Conservation (phyloP, 2,329 filamentous ascomycete genomes). For the Aspergillus quadrilineatus region DNA sequence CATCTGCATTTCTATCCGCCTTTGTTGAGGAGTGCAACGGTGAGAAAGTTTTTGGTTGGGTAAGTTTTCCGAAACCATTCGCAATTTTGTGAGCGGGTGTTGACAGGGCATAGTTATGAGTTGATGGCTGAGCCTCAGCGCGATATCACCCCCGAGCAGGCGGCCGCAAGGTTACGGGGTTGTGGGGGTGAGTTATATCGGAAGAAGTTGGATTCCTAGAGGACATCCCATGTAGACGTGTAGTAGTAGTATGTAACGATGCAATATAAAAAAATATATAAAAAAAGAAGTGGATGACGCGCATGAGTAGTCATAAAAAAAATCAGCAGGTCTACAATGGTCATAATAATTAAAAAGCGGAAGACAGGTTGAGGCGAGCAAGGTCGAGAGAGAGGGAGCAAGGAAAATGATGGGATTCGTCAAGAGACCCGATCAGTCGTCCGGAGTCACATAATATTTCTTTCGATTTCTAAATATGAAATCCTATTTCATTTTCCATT, state of each 20-base stretch:
- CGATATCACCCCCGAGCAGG: slow-evolving; percentile 96
- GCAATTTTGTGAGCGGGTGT: slow-evolving; percentile 3
- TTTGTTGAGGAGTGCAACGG: slow-evolving; percentile 84
- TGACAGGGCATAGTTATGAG: slow-evolving; percentile 63
- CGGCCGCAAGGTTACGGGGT: slow-evolving; percentile 70
- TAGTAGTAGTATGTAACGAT: slow-evolving; percentile 6
- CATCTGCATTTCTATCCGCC: slow-evolving; percentile 98
- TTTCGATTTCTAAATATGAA: slow-evolving; percentile 41
- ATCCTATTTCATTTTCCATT: slow-evolving; percentile 46
- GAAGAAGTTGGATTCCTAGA: slow-evolving; percentile 47
- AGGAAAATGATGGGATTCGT: slow-evolving; percentile 16
- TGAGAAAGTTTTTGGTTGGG: slow-evolving; percentile 93
- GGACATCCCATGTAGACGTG: neutral
- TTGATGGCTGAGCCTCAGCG: slow-evolving; percentile 96
- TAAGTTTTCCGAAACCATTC: slow-evolving; percentile 30
- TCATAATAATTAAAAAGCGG: neutral
- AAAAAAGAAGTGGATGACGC: neutral
- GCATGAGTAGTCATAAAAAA: neutral
- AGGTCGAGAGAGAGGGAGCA: neutral
- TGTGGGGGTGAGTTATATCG: slow-evolving; percentile 84
- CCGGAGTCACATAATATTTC: slow-evolving; percentile 35
- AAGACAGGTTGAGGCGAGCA: neutral
- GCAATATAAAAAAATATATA: neutral
- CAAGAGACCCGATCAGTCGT: slow-evolving; percentile 33
- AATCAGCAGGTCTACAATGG: neutral